These are phyloP conservation scores for Eimeria sp. DNA, from an alignment of 169 alveolate genomes.

Conservation along the genomic window DNA sequence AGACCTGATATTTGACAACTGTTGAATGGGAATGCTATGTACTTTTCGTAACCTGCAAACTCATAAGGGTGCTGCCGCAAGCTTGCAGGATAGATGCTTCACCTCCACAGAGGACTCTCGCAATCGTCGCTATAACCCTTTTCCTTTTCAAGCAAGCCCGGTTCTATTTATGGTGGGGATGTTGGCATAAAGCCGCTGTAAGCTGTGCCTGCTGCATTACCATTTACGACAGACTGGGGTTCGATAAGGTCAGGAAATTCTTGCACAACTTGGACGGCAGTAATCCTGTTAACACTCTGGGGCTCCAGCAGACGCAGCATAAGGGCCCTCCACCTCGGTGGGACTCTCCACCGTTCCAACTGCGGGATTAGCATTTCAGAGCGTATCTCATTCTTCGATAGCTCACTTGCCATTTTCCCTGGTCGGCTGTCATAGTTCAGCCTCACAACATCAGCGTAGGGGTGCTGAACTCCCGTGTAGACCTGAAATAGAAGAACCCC, in stretches of 20 bases:
- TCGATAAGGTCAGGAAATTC: conserved; percentile 26
- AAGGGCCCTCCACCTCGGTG: not conserved
- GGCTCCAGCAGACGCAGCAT: conserved; percentile 24
- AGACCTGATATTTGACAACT: not conserved
- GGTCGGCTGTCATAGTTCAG: too few species aligned
- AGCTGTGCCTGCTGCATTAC: not conserved
- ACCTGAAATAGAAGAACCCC: not conserved
- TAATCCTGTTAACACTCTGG: not conserved
- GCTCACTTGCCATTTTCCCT: not conserved
- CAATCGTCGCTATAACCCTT: not conserved
- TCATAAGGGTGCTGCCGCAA: not conserved
- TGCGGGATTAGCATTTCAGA: not conserved
- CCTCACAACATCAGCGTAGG: too few species aligned
- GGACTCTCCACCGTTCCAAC: not conserved
- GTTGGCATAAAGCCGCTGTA: too few species aligned
- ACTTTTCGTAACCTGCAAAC: not conserved
- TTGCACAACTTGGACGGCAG: not conserved
- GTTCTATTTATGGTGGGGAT: not conserved
- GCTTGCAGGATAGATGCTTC: not conserved
- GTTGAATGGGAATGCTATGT: not conserved
- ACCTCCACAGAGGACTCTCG: not conserved
- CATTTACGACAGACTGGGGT: not conserved
- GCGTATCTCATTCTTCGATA: not conserved
- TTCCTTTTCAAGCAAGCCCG: too few species aligned
- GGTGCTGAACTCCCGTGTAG: not conserved